These are phyloP conservation scores for Chenopodium album DNA, from an alignment of 148 eudicot genomes.

Conservation along the genomic window DNA sequence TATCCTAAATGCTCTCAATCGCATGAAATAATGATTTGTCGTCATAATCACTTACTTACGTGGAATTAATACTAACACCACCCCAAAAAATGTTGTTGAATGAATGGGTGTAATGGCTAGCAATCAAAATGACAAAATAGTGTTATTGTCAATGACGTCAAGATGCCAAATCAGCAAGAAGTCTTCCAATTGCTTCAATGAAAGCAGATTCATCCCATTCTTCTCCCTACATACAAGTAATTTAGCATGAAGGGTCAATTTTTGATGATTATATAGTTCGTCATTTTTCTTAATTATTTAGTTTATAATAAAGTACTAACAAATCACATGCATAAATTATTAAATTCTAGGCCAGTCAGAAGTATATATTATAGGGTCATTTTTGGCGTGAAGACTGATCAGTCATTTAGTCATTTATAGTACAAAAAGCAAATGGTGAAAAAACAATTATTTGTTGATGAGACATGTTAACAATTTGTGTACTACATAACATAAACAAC, in stretches of 20 bases:
- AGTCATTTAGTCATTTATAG: too few relatives aligned
- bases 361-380: too few relatives aligned
- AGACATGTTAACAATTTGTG: too few relatives aligned
- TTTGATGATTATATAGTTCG: too few relatives aligned
- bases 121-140: not conserved
- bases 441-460: too few relatives aligned
- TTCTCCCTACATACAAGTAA: conserved; percentile 40
- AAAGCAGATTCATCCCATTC: conserved; percentile 70
- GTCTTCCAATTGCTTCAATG: conserved; percentile 63
- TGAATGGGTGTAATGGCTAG: not conserved
- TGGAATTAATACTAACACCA: not conserved
- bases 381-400: too few relatives aligned
- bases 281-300: too few relatives aligned
- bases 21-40: not conserved
- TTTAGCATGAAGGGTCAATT: not conserved
- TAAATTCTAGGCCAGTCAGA: too few relatives aligned
- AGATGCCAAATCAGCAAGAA: conserved; percentile 43
- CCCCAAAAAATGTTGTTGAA: not conserved
- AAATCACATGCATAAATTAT: too few relatives aligned
- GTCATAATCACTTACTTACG: not conserved
- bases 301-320: too few relatives aligned
- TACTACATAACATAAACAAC: too few relatives aligned
- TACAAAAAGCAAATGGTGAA: too few relatives aligned
- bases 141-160: conserved; percentile 14
- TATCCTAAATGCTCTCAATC: not conserved